phyloP scores from a whole-genome alignment of 495 filamentous ascomycete genomes.

The Aspergillus funiculosus region DNA sequence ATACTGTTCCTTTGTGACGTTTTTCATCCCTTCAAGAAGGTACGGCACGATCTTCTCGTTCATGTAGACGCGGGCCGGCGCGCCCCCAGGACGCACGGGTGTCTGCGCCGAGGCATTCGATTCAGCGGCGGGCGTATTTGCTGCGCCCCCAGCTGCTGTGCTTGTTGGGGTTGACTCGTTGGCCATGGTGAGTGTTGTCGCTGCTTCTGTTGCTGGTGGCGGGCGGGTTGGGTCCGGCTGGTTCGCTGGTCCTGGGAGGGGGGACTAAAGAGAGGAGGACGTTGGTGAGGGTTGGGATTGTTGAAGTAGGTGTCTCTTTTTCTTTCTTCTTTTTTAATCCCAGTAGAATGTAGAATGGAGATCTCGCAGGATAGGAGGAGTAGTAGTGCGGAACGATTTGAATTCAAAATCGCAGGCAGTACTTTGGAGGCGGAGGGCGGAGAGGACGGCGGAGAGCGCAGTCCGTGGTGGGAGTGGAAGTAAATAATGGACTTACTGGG shows the following conservation, averaged over 20 bases:
- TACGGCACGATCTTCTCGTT: constrained; percentile 82
- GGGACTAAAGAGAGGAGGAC: too few species aligned
- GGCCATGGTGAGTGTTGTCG: constrained; percentile 15
- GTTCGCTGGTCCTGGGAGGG: not conserved
- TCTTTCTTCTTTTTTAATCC: too few species aligned
- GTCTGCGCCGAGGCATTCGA: constrained; percentile 35
- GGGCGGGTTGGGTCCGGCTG: not conserved
- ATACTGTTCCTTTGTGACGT: constrained; percentile 74
- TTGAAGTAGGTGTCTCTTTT: too few species aligned
- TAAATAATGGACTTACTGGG: constrained; percentile 10
- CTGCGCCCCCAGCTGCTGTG: constrained; percentile 10
- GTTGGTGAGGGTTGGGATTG: too few species aligned
- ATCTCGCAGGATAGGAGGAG: not conserved
- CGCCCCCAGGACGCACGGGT: constrained; percentile 59
- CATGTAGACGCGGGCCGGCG: constrained; percentile 80
- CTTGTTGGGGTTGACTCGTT: constrained; percentile 14
- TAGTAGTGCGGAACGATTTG: too few species aligned
- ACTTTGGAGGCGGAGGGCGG: constrained; percentile 4
- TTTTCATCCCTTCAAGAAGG: constrained; percentile 89
- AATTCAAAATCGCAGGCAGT: constrained; percentile 10
- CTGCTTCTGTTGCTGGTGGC: not conserved
- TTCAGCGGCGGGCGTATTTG: constrained; percentile 35
- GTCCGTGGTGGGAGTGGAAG: not conserved
- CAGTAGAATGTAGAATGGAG: not conserved
- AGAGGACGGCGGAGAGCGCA: constrained; percentile 10